These are phyloP conservation scores for Catunica adiposa DNA, from an alignment of 2,329 filamentous ascomycete genomes.

Conservation along the genomic window DNA sequence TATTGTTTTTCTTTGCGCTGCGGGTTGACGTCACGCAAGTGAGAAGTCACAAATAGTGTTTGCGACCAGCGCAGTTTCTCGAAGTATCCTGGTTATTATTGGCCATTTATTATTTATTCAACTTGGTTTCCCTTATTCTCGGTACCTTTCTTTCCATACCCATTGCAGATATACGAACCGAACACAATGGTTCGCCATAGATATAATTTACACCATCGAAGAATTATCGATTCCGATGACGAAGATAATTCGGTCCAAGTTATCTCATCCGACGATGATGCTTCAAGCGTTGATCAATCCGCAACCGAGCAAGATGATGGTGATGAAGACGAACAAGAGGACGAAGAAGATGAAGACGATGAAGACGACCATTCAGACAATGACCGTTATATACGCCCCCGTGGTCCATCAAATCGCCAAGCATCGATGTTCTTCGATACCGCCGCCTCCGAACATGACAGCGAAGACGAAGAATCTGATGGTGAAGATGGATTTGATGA, in stretches of 20 bases:
- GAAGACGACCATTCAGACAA: not conserved
- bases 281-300: conserved; percentile 1
- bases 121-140: not conserved
- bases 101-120: not conserved
- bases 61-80: not conserved
- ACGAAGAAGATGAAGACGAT: not conserved
- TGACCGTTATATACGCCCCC: not conserved
- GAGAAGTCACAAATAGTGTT: not conserved
- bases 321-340: not conserved
- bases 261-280: not conserved
- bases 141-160: too few species aligned
- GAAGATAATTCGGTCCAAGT: not conserved
- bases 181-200: not conserved
- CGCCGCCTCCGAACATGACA: conserved; percentile 7
- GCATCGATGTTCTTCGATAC: conserved; percentile 6
- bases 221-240: not conserved
- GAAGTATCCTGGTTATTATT: not conserved
- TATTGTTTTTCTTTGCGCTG: not conserved
- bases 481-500: not conserved
- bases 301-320: not conserved
- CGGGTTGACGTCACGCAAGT: not conserved
- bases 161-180: not conserved
- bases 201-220: not conserved
- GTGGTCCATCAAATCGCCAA: not conserved
- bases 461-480: not conserved